Conservation (phyloP, 208 protist species). For the Polymyxa betae region DNA sequence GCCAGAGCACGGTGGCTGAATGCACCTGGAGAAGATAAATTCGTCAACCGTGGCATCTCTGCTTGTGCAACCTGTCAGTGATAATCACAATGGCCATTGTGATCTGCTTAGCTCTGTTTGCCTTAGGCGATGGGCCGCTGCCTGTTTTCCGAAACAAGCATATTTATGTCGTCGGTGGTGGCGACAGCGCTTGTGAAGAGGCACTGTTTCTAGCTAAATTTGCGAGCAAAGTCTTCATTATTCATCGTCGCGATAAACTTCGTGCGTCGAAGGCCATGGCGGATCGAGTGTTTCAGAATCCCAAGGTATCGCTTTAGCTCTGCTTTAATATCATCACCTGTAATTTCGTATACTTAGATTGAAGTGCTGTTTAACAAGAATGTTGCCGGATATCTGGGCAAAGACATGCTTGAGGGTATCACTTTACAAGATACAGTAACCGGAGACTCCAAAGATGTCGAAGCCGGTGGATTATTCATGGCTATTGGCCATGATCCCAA, state of each 20-base stretch:
- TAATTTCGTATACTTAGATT: not conserved
- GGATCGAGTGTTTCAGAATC: constrained; percentile 54
- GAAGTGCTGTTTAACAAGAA: constrained; percentile 59
- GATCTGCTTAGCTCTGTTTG: not conserved
- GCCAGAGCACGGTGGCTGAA: constrained; percentile 70
- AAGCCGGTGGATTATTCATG: constrained; percentile 76
- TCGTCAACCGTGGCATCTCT: constrained; percentile 75
- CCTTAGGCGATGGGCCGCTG: constrained; percentile 55
- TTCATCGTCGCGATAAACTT: constrained; percentile 77
- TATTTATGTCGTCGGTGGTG: constrained; percentile 76
- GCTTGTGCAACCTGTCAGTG: constrained; percentile 81
- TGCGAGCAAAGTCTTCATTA: constrained; percentile 72
- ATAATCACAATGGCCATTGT: constrained; percentile 24
- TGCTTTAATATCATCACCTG: not conserved
- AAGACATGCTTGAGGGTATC: not conserved
- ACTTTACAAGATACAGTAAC: constrained; percentile 18
- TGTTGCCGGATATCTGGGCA: constrained; percentile 71
- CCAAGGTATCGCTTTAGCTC: constrained; percentile 12
- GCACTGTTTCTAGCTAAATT: constrained; percentile 75
- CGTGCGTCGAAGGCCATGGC: constrained; percentile 80
- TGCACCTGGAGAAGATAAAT: constrained; percentile 68
- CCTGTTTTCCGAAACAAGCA: constrained; percentile 76
- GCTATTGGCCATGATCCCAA: constrained; percentile 82
- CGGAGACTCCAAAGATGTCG: constrained; percentile 57
- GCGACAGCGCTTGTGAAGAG: constrained; percentile 78